phyloP scores from a whole-genome alignment of 163 green algal species.

The Prototheca stagnorum region DNA sequence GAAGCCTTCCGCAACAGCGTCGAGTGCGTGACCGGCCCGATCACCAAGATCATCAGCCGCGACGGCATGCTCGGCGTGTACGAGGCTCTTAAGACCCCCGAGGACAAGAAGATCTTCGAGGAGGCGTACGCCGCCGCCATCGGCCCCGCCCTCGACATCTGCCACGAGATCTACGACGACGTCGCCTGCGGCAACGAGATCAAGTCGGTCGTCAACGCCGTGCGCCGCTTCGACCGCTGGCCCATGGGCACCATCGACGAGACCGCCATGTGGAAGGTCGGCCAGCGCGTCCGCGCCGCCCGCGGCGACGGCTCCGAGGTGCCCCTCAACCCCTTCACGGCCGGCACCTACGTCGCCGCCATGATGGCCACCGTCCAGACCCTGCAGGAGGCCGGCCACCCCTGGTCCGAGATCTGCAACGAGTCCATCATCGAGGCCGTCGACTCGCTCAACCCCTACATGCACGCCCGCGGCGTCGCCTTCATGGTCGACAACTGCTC shows the following conservation, averaged over 20 bases:
- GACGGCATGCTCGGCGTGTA: slow-evolving; percentile 86
- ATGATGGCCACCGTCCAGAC: slow-evolving; percentile 95
- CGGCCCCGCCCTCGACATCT: slow-evolving; percentile 86
- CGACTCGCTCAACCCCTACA: slow-evolving; percentile 98
- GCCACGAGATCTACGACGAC: slow-evolving; percentile 98
- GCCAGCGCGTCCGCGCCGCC: slow-evolving; percentile 61
- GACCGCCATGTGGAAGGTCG: slow-evolving; percentile 95
- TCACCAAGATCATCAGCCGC: slow-evolving; percentile 82
- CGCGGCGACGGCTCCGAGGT: slow-evolving; percentile 64
- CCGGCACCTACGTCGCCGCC: slow-evolving; percentile 89
- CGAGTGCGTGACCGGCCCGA: slow-evolving; percentile 92
- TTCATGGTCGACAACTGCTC: slow-evolving; percentile 99
- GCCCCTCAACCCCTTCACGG: slow-evolving; percentile 96
- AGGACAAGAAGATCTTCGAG: slow-evolving; percentile 86
- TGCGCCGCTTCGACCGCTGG: slow-evolving; percentile 81
- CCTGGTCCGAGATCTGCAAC: slow-evolving; percentile 97
- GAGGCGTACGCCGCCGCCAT: slow-evolving; percentile 67
- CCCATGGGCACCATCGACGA: slow-evolving; percentile 98
- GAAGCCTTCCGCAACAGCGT: slow-evolving; percentile 91
- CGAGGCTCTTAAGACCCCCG: slow-evolving; percentile 53
- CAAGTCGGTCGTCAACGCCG: slow-evolving; percentile 80
- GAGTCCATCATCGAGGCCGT: slow-evolving; percentile 99
- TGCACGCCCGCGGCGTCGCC: slow-evolving; percentile 94
- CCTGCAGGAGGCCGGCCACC: slow-evolving; percentile 61
- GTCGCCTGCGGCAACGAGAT: slow-evolving; percentile 96